phyloP scores from a whole-genome alignment of 2,329 filamentous ascomycete species.

The Trichoderma hamatum region DNA sequence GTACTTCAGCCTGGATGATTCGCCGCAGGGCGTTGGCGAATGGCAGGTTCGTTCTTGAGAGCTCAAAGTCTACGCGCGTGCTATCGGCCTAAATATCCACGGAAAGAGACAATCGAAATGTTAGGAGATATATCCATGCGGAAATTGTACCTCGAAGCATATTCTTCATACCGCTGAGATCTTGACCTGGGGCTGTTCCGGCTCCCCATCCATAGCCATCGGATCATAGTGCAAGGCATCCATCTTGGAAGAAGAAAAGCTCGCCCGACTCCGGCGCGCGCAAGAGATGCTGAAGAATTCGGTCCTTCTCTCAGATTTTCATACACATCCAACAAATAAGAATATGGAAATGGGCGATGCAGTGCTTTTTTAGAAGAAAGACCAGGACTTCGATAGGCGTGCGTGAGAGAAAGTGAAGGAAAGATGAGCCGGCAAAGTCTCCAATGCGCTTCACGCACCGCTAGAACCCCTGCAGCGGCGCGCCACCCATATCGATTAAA shows the following conservation, averaged over 20 bases:
- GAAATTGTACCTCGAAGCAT: background rate
- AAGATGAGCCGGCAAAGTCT: conserved; percentile 16
- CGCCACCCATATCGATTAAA: conserved; percentile 17
- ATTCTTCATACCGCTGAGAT: conserved; percentile 57
- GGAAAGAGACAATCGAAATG: background rate
- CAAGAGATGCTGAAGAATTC: background rate
- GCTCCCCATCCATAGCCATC: conserved; percentile 62
- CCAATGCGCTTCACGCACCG: conserved; percentile 7
- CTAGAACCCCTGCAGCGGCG: conserved; percentile 20
- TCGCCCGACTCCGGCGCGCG: conserved; percentile 19
- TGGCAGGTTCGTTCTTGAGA: conserved; percentile 84
- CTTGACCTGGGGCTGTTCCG: conserved; percentile 60
- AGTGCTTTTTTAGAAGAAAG: background rate
- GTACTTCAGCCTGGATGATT: conserved; percentile 89
- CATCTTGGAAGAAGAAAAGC: conserved; percentile 36
- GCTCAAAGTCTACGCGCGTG: conserved; percentile 86
- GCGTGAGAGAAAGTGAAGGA: conserved; percentile 13
- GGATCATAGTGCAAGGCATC: conserved; percentile 62
- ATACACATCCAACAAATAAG: background rate
- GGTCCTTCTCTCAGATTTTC: background rate
- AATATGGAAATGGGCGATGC: background rate
- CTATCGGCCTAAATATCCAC: conserved; percentile 78
- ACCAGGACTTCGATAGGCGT: background rate
- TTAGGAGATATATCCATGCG: background rate
- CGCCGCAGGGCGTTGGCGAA: conserved; percentile 93